These are phyloP conservation scores for Erythrobasidium yunnanense DNA, from an alignment of 768 basidiomycete genomes.

Conservation along the genomic window DNA sequence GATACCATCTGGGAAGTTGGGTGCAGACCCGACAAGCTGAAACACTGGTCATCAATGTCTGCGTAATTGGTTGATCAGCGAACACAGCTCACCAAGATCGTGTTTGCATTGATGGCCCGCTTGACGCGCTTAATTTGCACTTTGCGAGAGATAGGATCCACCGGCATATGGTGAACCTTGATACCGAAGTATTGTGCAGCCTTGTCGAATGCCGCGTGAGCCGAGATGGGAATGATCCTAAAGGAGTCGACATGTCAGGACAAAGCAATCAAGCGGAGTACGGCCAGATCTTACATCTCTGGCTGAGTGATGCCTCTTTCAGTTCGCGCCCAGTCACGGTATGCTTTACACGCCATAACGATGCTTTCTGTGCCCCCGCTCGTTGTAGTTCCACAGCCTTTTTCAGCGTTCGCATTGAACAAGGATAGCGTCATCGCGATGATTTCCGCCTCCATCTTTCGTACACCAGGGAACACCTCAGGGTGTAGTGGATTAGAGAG, in stretches of 20 bases:
- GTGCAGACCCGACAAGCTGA: conserved; percentile 70
- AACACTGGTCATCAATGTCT: conserved; percentile 19
- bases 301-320: conserved; percentile 81
- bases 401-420: conserved; percentile 58
- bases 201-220: conserved; percentile 93
- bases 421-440: conserved; percentile 39
- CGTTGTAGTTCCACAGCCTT: conserved; percentile 83
- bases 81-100: conserved; percentile 62
- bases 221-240: conserved; percentile 72
- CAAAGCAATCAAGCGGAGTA: too few species aligned
- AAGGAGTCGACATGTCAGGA: not conserved
- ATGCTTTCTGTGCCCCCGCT: conserved; percentile 94
- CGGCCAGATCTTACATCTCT: conserved; percentile 88
- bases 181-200: conserved; percentile 70
- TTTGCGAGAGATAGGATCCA: conserved; percentile 63
- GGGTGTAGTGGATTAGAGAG: conserved; percentile 57
- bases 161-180: conserved; percentile 77
- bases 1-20: conserved; percentile 42
- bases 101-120: conserved; percentile 80
- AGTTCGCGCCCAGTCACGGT: conserved; percentile 78
- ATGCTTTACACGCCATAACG: conserved; percentile 85
- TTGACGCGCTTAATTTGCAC: conserved; percentile 65
- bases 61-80: not conserved
- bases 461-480: conserved; percentile 70
- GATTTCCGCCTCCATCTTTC: conserved; percentile 90